phyloP scores from a whole-genome alignment of 2,329 filamentous ascomycete species.

The Exserohilum turcica region DNA sequence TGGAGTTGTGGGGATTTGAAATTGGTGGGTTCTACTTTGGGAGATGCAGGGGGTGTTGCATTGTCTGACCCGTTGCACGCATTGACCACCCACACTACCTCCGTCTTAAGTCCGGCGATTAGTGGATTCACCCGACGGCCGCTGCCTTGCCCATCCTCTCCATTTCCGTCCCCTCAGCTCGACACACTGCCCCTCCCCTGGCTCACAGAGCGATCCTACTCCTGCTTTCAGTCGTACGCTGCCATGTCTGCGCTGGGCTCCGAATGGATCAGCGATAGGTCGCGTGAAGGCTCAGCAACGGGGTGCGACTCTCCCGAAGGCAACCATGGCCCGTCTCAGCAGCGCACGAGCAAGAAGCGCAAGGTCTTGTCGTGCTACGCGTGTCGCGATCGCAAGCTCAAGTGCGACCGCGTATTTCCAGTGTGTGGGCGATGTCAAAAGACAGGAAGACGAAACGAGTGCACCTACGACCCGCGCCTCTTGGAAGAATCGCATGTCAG shows the following conservation, averaged over 20 bases:
- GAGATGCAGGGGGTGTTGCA: too few relatives aligned
- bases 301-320: slow-evolving; percentile 32
- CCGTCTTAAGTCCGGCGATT: slow-evolving; percentile 5
- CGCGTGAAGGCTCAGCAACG: slow-evolving; percentile 38
- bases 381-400: slow-evolving; percentile 54
- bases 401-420: slow-evolving; percentile 54
- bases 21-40: too few relatives aligned
- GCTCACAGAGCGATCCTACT: not conserved
- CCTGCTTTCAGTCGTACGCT: not conserved
- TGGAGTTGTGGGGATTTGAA: too few relatives aligned
- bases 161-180: slow-evolving; percentile 31
- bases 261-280: slow-evolving; percentile 29
- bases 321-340: slow-evolving; percentile 40
- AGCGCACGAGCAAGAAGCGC: slow-evolving; percentile 49
- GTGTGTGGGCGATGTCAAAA: slow-evolving; percentile 53
- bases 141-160: slow-evolving; percentile 9
- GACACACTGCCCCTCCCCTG: slow-evolving; percentile 13
- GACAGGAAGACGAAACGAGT: slow-evolving; percentile 50
- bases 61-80: too few relatives aligned
- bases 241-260: slow-evolving; percentile 37
- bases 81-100: too few relatives aligned
- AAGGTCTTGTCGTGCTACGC: slow-evolving; percentile 56
- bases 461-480: slow-evolving; percentile 48
- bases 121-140: not conserved
- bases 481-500: slow-evolving; percentile 38